A percentile compares a stretch with the other conserved stretches of the same genome.
Evolutionary conservation across 2,329 filamentous ascomycete genomes (phyloP).

Genomic region (Ophidiomyces ophidiicola): DNA sequence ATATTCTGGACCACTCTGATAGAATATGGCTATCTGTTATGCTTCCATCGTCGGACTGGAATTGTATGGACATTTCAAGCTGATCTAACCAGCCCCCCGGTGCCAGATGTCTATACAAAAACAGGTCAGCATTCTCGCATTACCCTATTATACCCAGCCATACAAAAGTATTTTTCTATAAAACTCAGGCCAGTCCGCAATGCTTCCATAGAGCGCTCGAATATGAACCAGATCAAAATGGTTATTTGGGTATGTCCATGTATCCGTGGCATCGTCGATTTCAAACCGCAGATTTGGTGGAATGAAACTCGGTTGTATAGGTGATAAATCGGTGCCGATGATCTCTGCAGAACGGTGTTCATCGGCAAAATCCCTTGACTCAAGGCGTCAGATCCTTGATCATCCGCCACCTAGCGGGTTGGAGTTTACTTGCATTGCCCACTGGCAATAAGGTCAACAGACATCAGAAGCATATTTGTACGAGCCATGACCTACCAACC

Average conservation of each 20-base stretch:
- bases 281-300: constrained; percentile 38
- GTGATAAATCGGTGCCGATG: constrained; percentile 38
- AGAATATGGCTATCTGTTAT: constrained; percentile 16
- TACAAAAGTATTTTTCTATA: constrained; percentile 24
- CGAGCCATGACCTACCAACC: background rate
- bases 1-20: constrained; percentile 15
- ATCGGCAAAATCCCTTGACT: constrained; percentile 24
- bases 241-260: constrained; percentile 30
- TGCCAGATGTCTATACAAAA: constrained; percentile 19
- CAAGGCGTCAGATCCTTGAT: background rate
- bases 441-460: background rate
- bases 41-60: constrained; percentile 18
- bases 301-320: constrained; percentile 38
- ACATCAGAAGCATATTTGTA: background rate
- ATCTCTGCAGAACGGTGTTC: constrained; percentile 31
- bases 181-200: constrained; percentile 37
- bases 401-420: background rate
- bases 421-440: constrained; percentile 9
- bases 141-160: background rate
- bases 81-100: constrained; percentile 31
- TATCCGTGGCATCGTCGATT: constrained; percentile 35
- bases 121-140: background rate
- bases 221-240: constrained; percentile 38
- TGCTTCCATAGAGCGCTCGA: constrained; percentile 35
- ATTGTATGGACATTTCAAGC: constrained; percentile 20